Conservation (phyloP, 768 basidiomycete species). For the Termitomyces sp. region DNA sequence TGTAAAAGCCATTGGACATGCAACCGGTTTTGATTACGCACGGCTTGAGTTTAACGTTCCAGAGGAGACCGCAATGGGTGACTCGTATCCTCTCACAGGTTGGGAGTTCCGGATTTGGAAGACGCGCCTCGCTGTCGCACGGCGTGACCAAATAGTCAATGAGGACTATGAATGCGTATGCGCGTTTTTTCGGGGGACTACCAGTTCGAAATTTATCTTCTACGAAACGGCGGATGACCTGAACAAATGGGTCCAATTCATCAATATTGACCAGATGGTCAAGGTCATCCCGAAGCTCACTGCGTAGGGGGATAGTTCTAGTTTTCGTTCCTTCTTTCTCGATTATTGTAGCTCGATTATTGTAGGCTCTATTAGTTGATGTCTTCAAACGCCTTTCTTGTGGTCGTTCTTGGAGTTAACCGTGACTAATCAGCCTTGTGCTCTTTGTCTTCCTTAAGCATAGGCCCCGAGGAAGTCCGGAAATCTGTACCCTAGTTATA, state of each 20-base stretch:
- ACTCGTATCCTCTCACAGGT: conserved; percentile 62
- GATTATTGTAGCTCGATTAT: too few species aligned
- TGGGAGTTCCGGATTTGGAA: conserved; percentile 88
- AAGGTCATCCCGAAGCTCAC: conserved; percentile 72
- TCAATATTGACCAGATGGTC: conserved; percentile 77
- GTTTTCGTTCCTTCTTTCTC: background rate
- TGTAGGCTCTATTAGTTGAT: background rate
- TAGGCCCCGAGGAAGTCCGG: background rate
- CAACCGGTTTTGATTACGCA: conserved; percentile 73
- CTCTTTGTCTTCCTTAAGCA: background rate
- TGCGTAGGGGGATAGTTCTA: conserved; percentile 28
- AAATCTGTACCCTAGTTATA: background rate
- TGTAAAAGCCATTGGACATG: conserved; percentile 79
- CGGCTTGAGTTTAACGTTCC: conserved; percentile 78
- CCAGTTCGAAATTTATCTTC: conserved; percentile 67
- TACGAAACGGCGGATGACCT: conserved; percentile 60
- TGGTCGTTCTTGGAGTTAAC: background rate
- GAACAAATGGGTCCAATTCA: conserved; percentile 80
- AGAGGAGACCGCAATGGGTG: conserved; percentile 54
- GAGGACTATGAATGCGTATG: conserved; percentile 74
- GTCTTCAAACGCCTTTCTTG: background rate
- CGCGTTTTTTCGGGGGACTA: conserved; percentile 68
- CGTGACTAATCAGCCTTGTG: background rate
- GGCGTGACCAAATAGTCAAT: conserved; percentile 47
- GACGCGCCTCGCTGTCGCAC: conserved; percentile 63